Percentiles rank a stretch among this genome's conserved stretches.
Evolutionary conservation across 495 filamentous ascomycete species (phyloP).

Genomic region (Beverwykella pulmonaria): DNA sequence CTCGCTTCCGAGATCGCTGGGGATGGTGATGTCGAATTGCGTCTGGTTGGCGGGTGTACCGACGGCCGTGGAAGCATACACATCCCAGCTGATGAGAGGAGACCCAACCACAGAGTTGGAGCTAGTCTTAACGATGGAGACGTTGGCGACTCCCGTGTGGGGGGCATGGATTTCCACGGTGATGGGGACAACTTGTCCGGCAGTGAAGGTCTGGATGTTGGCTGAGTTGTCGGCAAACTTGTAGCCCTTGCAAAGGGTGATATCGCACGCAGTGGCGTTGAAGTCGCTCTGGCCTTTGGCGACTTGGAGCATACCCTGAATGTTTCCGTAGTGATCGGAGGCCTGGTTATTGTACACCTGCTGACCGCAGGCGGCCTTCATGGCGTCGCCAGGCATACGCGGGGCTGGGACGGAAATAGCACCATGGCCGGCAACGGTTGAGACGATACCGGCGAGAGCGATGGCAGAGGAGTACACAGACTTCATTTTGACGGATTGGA

Average conservation of each 20-base stretch:
- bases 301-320: slow-evolving; percentile 66
- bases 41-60: slow-evolving; percentile 60
- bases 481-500: slow-evolving; percentile 20
- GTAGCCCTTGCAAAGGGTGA: slow-evolving; percentile 72
- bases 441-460: slow-evolving; percentile 53
- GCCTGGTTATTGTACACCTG: slow-evolving; percentile 63
- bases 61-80: slow-evolving; percentile 56
- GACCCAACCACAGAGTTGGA: slow-evolving; percentile 60
- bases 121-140: slow-evolving; percentile 67
- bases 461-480: slow-evolving; percentile 20
- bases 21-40: slow-evolving; percentile 67
- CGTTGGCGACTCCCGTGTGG: slow-evolving; percentile 68
- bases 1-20: slow-evolving; percentile 56
- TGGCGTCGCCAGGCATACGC: slow-evolving; percentile 63
- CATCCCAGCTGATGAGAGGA: slow-evolving; percentile 59
- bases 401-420: slow-evolving; percentile 61
- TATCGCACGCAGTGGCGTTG: slow-evolving; percentile 61
- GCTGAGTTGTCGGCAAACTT: slow-evolving; percentile 71
- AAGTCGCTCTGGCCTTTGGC: slow-evolving; percentile 59
- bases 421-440: slow-evolving; percentile 63
- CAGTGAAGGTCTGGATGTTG: slow-evolving; percentile 63
- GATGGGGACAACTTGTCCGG: slow-evolving; percentile 63
- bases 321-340: slow-evolving; percentile 67
- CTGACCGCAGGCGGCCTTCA: slow-evolving; percentile 62
- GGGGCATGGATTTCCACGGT: slow-evolving; percentile 64